Evolutionary conservation across 202 grass and related monocot species (phyloP), one percentile per base, ranked within the genome.

Genomic region (Setaria viridis): DNA sequence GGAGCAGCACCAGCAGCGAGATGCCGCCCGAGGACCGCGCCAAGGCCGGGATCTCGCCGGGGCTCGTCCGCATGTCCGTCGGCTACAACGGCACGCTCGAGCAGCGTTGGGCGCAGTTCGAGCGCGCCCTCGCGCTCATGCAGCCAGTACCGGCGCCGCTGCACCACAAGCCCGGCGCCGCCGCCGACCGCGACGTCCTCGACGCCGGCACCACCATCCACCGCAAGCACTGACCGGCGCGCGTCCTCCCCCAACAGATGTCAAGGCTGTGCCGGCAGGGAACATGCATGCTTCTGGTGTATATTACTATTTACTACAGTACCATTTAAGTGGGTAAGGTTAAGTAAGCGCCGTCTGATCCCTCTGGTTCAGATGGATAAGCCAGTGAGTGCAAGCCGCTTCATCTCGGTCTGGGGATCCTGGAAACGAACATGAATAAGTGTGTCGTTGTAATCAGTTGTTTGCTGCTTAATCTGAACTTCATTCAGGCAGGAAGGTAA

Each of bases 1-100:
- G 93, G 0, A 94, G 47, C 83, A 99, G 96, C 90, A 99, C 96
- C 78, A 99, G 96, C 90, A 99, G 96, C 84, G 96, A 99, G 96
- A 91, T 99, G 89, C 42, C 72, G 0, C 90, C 96, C 15, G 90
- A 94, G 81, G 96, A 99, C 74, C 82, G 86, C 33, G 90, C 89
- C 0, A 59, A 72, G 13, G 93, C 86, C 0, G 96, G 96, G 14
- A 99, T 99, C 75, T 95, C 93, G 0, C 93, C 96, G 0, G 96
- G 96, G 0, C 96, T 99, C 82, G 73, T 99, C 8, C 88, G 96
- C 62, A 94, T 96, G 93, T 94, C 96, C 11, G 93, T 99, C 2
- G 96, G 96, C 0, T 96, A 99, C 77, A 99, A 89, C 15, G 96
- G 96, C 67, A 94, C 93, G 4, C 79, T 99, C 29, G 96, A 99